Evolutionary conservation across 768 basidiomycete species (phyloP), one percentile per base, ranked within the genome.

Genomic region (Exidia glandulosa): DNA sequence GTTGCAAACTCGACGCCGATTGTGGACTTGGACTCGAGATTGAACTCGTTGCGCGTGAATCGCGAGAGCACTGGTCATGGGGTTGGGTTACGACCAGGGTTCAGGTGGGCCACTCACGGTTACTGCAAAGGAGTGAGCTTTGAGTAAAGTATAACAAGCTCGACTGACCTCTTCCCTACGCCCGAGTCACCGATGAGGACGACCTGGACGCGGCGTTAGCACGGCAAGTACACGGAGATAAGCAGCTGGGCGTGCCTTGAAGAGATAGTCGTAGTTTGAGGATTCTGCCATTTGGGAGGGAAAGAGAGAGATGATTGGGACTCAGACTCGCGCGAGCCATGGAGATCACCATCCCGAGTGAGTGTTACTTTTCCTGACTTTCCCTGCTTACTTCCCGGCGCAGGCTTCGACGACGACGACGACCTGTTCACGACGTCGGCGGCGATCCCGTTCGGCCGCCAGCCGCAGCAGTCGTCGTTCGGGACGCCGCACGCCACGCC

Each of bases 81-180:
- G 13, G 31, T 27, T 30, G 57, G 19, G 19, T 14, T 34, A 32
- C 23, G 16, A n/a, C n/a, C 12, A 16, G 32, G 32, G 32, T 59
- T 25, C 16, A 16, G 25, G 23, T 23, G 33, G 13, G 23, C 10
- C 34, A 79, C 83, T 66, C 71, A 90, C 88, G 71, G 73, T 89
- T 88, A 62, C 85, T 88, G 67, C 27, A 55, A 30, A 32, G 36
- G 16, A 32, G 50, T 25, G 57, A 23, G 55, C 52, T 32, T 50
- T 41, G 57, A 56, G 55, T 12, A 19, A 10, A 1, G 41, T n/a
- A 47, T 56, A 68, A 68, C 66, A 88, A 94, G 73, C 77, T n/a
- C n/a, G n/a, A n/a, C n/a, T n/a, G n/a, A 98, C 94, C 93, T 95
- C 82, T 99, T 99, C 73, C 95, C 95, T 70, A 99, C 95, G 63